Evolutionary conservation across 306 rosid species (phyloP), one percentile per base, ranked within the genome.

Genomic region (Prunus davidiana): DNA sequence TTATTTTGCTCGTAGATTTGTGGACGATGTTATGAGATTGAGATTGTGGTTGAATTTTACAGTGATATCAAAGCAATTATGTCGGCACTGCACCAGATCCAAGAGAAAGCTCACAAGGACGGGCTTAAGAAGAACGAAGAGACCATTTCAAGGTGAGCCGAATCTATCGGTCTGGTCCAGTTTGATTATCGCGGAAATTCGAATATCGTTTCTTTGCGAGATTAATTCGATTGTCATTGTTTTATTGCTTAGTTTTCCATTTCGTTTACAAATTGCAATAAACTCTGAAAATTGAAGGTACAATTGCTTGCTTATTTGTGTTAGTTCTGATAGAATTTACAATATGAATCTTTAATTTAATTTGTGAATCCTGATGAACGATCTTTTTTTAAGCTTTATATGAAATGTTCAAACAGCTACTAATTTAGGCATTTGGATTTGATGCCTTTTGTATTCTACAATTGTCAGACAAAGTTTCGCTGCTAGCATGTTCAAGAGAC

Each of bases 61-160:
- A 94, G 97, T 79, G 96, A 94, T 66, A 83, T 94, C 76, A 90
- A 91, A 79, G 97, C 93, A 51, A 85, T 94, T 65, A 83, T 94
- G 81, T 87, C 96, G 38, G 97, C 97, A 67, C 84, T 94, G 81
- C 86, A 94, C 45, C 91, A 86, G 82, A 91, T 94, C 72, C 81
- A 83, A 82, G 97, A 91, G 77, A 91, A 84, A 78, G 90, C 98
- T 71, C 96, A 91, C 72, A 85, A 87, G 85, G 98, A 94, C 60
- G 97, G 90, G 55, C 94, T 87, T 87, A 94, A 91, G 93, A 91
- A 91, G 94, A 94, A 91, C 76, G 97, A 91, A 81, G 96, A 94
- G 80, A 94, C 98, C 3, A 94, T 94, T 81, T 87, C 91, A 3
- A 92, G 98, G 98, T 94, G 75, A 41, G 54, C 71, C 76, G 19